Evolutionary conservation across 176 grass and related monocot species (phyloP), one percentile per base, ranked within the genome.

Genomic region (Juncus inflexus): DNA sequence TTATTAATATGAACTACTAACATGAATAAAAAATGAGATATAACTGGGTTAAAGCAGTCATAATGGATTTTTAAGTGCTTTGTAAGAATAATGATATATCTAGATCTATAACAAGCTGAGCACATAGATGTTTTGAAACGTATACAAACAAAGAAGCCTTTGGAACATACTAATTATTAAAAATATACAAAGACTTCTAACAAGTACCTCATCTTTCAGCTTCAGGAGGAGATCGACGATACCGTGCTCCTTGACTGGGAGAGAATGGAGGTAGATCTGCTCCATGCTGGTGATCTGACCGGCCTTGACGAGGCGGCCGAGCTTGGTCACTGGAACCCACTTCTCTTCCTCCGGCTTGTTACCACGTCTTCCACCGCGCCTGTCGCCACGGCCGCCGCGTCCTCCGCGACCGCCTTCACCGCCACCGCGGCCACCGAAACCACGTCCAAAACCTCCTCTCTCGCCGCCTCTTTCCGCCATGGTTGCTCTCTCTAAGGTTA

Each of bases 301-400:
- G 3, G 87, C 78, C 85, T 81, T 89, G n/a, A 95, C 90, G 50
- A 95, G 82, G 59, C 85, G 90, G 5, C 85, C 90, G 15, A 95
- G 90, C 82, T 95, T 95, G 38, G 90, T 95, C 0, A 89, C 80
- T 1, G 90, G 90, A 8, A 95, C 90, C 90, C 90, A 95, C 77
- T 89, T 95, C 76, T 95, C 85, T 79, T 95, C 90, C 79, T 95
- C 90, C 67, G 79, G 68, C 65, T 74, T 79, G 0, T 62, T 43
- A 0, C 81, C 81, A 1, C 83, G 76, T 9, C 83, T 76, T 6
- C 88, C 49, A 2, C 87, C 80, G 1, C 87, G 67, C 1, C 83
- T 73, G 0, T 84, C 76, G 2, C 86, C 82, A 0, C 86, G 75
- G 5, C 86, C 79, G 13, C 84, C 80, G 4, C 78, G 79, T 2